A percentile compares a stretch with the other conserved stretches of the same genome.
Evolutionary conservation across 805 yeast species (phyloP).

Genomic region (Candida morakotiae): DNA sequence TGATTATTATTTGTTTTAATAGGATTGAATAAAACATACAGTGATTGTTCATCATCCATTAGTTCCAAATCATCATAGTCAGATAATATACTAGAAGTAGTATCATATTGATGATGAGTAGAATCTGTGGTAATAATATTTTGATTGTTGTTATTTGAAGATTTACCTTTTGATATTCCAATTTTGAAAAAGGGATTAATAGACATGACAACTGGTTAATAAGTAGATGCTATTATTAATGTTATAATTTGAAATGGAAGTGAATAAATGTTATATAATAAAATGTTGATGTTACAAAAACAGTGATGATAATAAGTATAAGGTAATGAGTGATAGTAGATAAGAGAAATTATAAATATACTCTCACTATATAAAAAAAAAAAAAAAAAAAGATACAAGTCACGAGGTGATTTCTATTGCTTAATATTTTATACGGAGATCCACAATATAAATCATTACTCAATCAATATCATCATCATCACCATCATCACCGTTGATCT

Average conservation of each 20-base stretch:
- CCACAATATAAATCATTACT: too few species aligned
- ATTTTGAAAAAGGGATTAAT: slow-evolving; percentile 9
- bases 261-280: too few species aligned
- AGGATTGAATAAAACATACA: slow-evolving; percentile 27
- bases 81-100: slow-evolving; percentile 14
- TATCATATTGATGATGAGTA: slow-evolving; percentile 9
- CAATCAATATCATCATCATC: too few species aligned
- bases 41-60: slow-evolving; percentile 13
- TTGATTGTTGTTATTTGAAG: not conserved
- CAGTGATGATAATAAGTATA: too few species aligned
- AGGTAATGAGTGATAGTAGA: too few species aligned
- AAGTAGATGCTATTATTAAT: too few species aligned
- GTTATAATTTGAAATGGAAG: too few species aligned
- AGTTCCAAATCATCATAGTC: slow-evolving; percentile 11
- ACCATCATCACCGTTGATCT: too few species aligned
- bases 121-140: slow-evolving; percentile 2
- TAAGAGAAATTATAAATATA: too few species aligned
- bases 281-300: too few species aligned
- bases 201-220: slow-evolving; percentile 10
- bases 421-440: too few species aligned
- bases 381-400: not conserved
- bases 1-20: slow-evolving; percentile 10
- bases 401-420: not conserved
- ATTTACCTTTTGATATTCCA: slow-evolving; percentile 3
- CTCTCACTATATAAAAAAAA: not conserved